These are phyloP conservation scores for Leptomonas pyrrhocoris DNA, from an alignment of 208 protist genomes.

Conservation along the genomic window DNA sequence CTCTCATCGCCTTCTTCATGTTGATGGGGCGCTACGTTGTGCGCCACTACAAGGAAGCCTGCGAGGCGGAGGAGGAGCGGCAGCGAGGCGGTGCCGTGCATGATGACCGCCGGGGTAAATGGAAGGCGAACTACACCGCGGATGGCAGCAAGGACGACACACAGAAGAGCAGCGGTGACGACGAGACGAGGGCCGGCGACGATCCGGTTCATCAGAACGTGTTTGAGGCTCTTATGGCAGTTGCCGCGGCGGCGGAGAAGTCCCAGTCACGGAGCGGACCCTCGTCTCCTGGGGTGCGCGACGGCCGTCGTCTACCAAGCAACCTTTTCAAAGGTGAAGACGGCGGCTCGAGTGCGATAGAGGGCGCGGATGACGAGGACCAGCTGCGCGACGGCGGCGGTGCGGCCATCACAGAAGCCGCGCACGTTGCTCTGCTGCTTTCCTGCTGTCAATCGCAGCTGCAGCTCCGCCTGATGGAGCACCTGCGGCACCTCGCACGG, in stretches of 20 bases:
- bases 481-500: constrained; percentile 21
- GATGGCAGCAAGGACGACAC: neutral
- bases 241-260: constrained; percentile 5
- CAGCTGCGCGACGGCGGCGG: neutral
- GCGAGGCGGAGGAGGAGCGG: constrained; percentile 16
- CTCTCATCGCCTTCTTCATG: constrained; percentile 28
- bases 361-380: constrained; percentile 14
- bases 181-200: neutral
- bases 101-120: neutral
- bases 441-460: constrained; percentile 42
- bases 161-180: neutral
- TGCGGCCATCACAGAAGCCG: constrained; percentile 8
- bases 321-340: neutral
- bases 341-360: constrained; percentile 1
- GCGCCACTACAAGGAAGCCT: constrained; percentile 13
- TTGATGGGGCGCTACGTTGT: constrained; percentile 14
- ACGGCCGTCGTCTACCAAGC: neutral
- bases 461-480: constrained; percentile 29
- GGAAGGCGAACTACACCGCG: neutral
- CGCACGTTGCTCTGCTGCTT: constrained; percentile 31
- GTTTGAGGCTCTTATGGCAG: constrained; percentile 27
- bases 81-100: neutral
- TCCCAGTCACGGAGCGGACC: neutral
- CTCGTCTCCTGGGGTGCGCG: constrained; percentile 1
- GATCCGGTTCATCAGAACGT: constrained; percentile 22